Conservation (phyloP, 2,329 filamentous ascomycete genomes). For the Diaporthe capsici region DNA sequence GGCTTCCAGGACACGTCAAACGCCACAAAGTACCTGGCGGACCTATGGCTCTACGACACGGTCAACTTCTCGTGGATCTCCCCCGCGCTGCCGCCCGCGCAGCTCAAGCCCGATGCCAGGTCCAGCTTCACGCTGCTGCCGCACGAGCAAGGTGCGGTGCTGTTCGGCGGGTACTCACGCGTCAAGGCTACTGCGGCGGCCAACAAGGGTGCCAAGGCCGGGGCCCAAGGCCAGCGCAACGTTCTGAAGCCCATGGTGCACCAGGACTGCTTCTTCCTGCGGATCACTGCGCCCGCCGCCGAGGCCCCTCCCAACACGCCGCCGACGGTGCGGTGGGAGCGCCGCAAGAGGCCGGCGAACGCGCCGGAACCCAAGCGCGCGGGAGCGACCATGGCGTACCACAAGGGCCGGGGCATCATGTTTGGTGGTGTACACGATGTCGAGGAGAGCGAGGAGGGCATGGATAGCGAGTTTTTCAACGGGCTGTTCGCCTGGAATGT, state of each 20-base stretch:
- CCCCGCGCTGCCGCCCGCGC: constrained; percentile 80
- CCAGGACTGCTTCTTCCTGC: constrained; percentile 94
- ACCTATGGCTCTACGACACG: constrained; percentile 97
- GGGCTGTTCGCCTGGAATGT: constrained; percentile 93
- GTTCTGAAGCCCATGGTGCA: constrained; percentile 90
- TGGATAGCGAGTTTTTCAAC: constrained; percentile 98
- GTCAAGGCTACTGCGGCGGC: constrained; percentile 79
- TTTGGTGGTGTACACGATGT: constrained; percentile 97
- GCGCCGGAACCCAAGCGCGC: constrained; percentile 86
- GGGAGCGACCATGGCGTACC: constrained; percentile 93
- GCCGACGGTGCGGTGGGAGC: constrained; percentile 90
- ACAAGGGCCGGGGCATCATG: constrained; percentile 91
- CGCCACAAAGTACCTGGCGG: constrained; percentile 92
- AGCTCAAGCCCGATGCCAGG: constrained; percentile 89
- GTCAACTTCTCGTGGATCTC: constrained; percentile 87
- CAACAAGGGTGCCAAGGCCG: constrained; percentile 75
- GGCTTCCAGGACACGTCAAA: constrained; percentile 98
- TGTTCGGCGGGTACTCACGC: constrained; percentile 94
- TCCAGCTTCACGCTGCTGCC: constrained; percentile 94
- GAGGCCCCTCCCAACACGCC: constrained; percentile 76
- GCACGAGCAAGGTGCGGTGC: constrained; percentile 88
- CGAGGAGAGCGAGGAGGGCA: constrained; percentile 91
- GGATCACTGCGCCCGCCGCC: constrained; percentile 79
- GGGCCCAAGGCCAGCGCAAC: constrained; percentile 75
- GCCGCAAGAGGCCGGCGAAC: constrained; percentile 92